Conservation (phyloP, 1,284 basidiomycete genomes). For the Ceratobasidium sp. region DNA sequence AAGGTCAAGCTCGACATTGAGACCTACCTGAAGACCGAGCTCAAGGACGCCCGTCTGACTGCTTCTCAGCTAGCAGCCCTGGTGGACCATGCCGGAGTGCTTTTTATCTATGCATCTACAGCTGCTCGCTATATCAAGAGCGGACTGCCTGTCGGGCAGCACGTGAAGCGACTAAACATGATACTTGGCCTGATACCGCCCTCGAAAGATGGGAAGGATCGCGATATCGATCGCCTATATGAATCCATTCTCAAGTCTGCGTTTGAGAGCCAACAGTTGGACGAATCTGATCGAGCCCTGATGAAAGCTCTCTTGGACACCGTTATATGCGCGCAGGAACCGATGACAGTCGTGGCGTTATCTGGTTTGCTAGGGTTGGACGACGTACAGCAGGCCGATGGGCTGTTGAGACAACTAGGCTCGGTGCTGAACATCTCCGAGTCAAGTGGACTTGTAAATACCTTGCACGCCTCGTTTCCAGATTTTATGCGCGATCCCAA, state of each 20-base stretch:
- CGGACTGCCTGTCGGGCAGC: too few species aligned
- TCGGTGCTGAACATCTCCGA: neutral
- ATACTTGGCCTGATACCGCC: too few species aligned
- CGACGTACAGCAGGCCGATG: neutral
- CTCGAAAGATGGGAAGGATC: too few species aligned
- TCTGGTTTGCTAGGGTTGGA: neutral
- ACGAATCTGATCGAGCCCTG: neutral
- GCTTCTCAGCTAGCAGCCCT: neutral
- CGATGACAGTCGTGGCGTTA: neutral
- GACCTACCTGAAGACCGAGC: neutral
- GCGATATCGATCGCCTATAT: neutral
- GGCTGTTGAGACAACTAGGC: neutral
- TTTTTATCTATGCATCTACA: neutral
- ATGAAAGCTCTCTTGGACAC: too few species aligned
- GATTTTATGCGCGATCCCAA: neutral
- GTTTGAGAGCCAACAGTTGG: neutral
- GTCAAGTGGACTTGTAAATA: neutral
- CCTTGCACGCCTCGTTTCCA: neutral
- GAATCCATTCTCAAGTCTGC: neutral
- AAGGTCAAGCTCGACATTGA: too few species aligned
- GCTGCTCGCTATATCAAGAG: neutral
- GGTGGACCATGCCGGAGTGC: neutral
- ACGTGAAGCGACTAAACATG: too few species aligned
- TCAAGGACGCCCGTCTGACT: neutral
- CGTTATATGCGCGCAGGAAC: neutral